These are phyloP conservation scores for Holtermanniella nyarrowii DNA, from an alignment of 768 basidiomycete genomes.

Conservation along the genomic window DNA sequence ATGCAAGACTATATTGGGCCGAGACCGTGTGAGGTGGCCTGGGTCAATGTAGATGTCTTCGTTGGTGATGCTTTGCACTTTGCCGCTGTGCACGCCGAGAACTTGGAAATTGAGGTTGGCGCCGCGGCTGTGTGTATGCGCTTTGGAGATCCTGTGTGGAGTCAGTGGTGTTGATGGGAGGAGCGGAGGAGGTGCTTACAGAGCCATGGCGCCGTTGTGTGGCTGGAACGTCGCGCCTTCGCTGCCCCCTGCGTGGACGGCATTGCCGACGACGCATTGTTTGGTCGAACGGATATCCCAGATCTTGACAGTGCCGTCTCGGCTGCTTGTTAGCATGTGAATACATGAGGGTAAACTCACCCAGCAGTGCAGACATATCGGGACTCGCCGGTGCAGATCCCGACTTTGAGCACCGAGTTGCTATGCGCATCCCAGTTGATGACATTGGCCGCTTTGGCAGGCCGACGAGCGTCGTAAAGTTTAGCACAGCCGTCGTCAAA, in stretches of 20 bases:
- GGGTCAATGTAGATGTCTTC: neutral
- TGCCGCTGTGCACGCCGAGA: neutral
- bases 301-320: neutral
- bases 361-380: neutral
- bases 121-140: too few species aligned
- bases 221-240: neutral
- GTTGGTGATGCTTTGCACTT: neutral
- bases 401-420: neutral
- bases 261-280: neutral
- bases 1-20: neutral
- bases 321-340: too few species aligned
- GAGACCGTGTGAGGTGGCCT: neutral
- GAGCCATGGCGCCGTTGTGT: neutral
- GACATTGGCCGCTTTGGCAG: neutral
- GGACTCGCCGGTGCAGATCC: neutral
- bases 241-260: neutral
- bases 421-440: neutral
- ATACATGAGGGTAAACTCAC: neutral
- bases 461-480: slow-evolving; percentile 25
- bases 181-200: neutral
- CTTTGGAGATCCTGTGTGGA: too few species aligned
- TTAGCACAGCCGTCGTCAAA: slow-evolving; percentile 19
- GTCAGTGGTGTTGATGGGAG: too few species aligned
- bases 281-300: neutral
- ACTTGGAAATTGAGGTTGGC: neutral